Base-by-base conservation (phyloP, 805 yeast species). In the Kodamaea laetipori region DNA sequence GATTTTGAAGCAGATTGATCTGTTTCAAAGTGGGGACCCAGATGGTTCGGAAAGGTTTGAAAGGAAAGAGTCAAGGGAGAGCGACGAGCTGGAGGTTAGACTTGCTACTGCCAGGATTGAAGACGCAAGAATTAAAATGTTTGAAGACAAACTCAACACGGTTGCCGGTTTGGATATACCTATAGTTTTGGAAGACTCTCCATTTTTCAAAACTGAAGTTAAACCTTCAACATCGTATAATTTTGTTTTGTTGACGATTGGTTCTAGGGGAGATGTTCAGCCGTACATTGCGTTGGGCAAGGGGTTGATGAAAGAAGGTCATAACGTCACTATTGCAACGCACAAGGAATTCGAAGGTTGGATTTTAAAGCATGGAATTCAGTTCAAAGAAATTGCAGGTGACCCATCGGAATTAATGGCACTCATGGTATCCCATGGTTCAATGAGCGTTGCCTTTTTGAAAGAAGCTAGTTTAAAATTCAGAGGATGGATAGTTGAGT, bases 191-290 rank as follows among this genome's bases (percentile, higher is more conserved):
- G 90, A 83, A 53, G 85, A 81, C 38, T 78, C 80, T 37, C 86
- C 87, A 0, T 67, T 71, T 46, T 61, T 70, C 46, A 69, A 73
- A 37, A 77, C 79, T 0, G 75, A 66, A 36, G 65, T 80, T 24
- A 72, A 68, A 44, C 86, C 95, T 0, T 57, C 71, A 1, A 72
- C 77, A 39, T 63, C 80, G 2, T 76, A 75, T 53, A 76, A 74
- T 21, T 77, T 90, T 55, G 82, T 86, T 0, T 66, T 89, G 37
- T 64, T 92, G 45, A 92, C 97, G 0, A 92, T 92, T 54, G 98
- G 98, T 0, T 89, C 97, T 0, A 74, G 98, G 46, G 98, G 98
- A 25, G 98, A 92, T 64, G 97, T 92, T 5, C 98, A 92, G 64
- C 98, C 98, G 0, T 92, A 90, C 60, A 85, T 92, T 51, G 92